Base-by-base conservation (phyloP, 169 alveolate genomes). In the Perkinsus marinus region DNA sequence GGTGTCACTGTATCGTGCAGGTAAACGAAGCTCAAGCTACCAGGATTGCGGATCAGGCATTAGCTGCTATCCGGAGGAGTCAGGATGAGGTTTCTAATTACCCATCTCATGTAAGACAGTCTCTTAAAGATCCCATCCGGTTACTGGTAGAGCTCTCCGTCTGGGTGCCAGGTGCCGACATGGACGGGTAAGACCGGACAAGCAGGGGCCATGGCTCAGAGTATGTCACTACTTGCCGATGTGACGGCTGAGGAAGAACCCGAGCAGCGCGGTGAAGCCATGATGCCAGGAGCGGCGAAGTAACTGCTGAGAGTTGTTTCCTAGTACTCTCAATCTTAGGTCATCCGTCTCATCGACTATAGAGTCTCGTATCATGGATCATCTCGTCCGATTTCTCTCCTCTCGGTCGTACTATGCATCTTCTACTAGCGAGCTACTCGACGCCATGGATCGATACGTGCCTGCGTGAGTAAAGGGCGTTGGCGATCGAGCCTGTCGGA, bases 121-220 rank as follows among this genome's bases (percentile, higher is more conserved):
- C n/a, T n/a, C n/a, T n/a, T n/a, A n/a, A n/a, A n/a, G n/a, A n/a
- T n/a, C n/a, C n/a, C n/a, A n/a, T n/a, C n/a, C n/a, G n/a, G n/a
- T n/a, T n/a, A n/a, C n/a, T n/a, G n/a, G n/a, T n/a, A n/a, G n/a
- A n/a, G 41, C 57, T 89, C 0, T 39, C 36, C 43, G 91, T 30
- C 68, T 16, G 5, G n/a, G 6, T n/a, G 37, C 37, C 91, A 90
- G 89, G 94, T 93, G 36, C 95, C 95, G 41, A 93, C 95, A 0
- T 93, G 95, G 95, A 93, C 95, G 3, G 95, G 95, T 30, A 91
- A 91, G 57, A 79, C 93, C 38, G 95, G 95, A 3, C 89, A 92
- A 43, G 95, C 95, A 39, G 95, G 95, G 30, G 94, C 94, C 79
- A 57, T 57, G 79, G 79, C 79, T 16, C 79, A 57, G 79, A 57